Evolutionary conservation across 2,329 filamentous ascomycete genomes (phyloP), one percentile per base, ranked within the genome.

Genomic region (Phialocephala sp.): DNA sequence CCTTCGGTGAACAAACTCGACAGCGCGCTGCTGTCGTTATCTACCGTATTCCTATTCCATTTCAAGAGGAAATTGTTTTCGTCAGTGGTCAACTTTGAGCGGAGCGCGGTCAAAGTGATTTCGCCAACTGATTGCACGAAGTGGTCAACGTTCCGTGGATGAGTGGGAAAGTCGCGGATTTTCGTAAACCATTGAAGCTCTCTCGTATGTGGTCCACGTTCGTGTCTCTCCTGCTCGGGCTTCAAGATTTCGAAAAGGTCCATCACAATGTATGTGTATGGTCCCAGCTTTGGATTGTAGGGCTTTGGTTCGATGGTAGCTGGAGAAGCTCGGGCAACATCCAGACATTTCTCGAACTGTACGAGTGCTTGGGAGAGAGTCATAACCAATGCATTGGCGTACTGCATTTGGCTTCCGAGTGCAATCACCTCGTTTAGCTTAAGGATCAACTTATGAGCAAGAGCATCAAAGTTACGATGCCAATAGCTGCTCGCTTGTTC

Each of bases 391-490:
- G 65, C 63, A 50, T 66, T 67, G 6, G 69, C 62, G 61, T 73
- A 75, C 8, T 60, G 47, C 24, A 65, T 12, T 32, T 75, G 72
- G 14, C 62, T 65, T 15, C 62, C 52, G 22, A 59, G 39, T 18
- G 58, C 20, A 9, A 73, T 45, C 14, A 60, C 50, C 37, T 66
- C 62, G 6, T 62, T 45, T 15, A 74, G 54, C 20, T 69, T 68
- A 14, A 59, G 24, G 6, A 75, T 15, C 20, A 76, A 55, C 18
- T 64, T 62, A 9, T 61, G 41, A 12, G 69, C 66, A 27, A 70
- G 66, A 15, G 61, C 61, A 57, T 71, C 68, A 32, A 74, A 74
- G n/a, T 73, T 68, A 24, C 66, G 64, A 52, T 70, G 66, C 66
- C 66, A 70, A 24, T 61, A 66, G 36, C 62, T 60, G 8, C 61